Evolutionary conservation across 208 protist genomes (phyloP).

Genomic region (Sergeia podlipaevii): DNA sequence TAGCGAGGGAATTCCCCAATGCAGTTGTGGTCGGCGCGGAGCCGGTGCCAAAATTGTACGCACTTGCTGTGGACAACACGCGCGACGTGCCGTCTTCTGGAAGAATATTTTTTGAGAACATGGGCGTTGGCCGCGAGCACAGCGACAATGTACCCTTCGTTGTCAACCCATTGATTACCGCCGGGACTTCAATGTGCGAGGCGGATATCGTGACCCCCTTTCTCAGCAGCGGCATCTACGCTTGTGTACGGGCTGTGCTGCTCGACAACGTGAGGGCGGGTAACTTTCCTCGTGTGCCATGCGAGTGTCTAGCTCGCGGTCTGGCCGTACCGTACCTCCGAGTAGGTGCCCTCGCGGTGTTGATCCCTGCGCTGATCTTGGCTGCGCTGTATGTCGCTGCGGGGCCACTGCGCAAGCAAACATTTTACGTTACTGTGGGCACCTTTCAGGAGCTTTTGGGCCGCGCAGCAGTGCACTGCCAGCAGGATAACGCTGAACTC

Average conservation of each 20-base stretch:
- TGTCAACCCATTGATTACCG: constrained; percentile 23
- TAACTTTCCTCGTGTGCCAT: constrained; percentile 12
- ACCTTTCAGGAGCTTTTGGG: constrained; percentile 14
- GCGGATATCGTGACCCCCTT: constrained; percentile 10
- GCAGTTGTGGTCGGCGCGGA: constrained; percentile 32
- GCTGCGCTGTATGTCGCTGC: constrained; percentile 10
- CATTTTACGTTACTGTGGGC: constrained; percentile 12
- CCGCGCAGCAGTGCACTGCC: neutral
- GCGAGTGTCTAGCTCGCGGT: constrained; percentile 8
- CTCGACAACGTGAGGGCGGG: constrained; percentile 14
- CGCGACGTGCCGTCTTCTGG: neutral
- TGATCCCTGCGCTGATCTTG: constrained; percentile 14
- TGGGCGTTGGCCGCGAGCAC: constrained; percentile 7
- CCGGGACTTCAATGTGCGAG: constrained; percentile 25
- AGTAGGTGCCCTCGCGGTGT: neutral
- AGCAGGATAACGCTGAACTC: neutral
- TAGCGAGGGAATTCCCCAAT: constrained; percentile 6
- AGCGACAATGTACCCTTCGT: constrained; percentile 2
- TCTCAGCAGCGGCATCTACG: neutral
- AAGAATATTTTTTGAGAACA: constrained; percentile 16
- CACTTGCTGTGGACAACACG: constrained; percentile 20
- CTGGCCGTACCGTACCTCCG: constrained; percentile 15
- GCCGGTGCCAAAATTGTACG: constrained; percentile 17
- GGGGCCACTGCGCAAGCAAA: constrained; percentile 5
- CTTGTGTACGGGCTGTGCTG: constrained; percentile 13